These are phyloP conservation scores for Paraphaeosphaeria minitans DNA, from an alignment of 2,329 filamentous ascomycete genomes.

Conservation along the genomic window DNA sequence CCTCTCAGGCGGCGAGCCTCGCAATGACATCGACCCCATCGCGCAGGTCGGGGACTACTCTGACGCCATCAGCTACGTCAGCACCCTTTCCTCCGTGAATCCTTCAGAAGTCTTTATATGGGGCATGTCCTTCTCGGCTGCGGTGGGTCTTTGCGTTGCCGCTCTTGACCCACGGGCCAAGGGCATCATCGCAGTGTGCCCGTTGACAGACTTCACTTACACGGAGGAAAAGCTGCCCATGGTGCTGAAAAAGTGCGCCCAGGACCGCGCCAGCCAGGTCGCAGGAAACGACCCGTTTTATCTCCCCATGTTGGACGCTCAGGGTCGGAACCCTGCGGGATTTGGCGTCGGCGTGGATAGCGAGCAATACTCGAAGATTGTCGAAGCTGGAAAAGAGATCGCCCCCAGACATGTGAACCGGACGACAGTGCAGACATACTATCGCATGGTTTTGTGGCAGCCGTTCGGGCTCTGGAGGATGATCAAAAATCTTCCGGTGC, in stretches of 20 bases:
- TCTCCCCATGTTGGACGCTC: conserved; percentile 6
- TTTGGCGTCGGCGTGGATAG: conserved; percentile 7
- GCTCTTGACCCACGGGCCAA: conserved; percentile 39
- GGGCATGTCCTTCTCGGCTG: conserved; percentile 42
- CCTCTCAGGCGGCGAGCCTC: conserved; percentile 46
- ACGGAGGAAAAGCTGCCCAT: background rate
- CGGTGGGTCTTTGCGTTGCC: conserved; percentile 33
- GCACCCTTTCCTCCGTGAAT: conserved; percentile 25
- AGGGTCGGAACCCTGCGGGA: conserved; percentile 9
- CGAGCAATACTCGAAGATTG: conserved; percentile 5
- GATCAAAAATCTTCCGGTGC: conserved; percentile 5
- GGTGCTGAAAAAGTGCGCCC: background rate
- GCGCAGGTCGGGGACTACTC: conserved; percentile 40
- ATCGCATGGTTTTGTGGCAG: conserved; percentile 10
- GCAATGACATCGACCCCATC: conserved; percentile 46
- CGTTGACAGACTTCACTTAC: background rate
- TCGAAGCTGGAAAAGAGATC: background rate
- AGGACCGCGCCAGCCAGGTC: background rate
- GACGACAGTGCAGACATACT: conserved; percentile 12
- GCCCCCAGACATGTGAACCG: conserved; percentile 4
- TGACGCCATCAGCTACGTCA: conserved; percentile 47
- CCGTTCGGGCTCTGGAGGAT: conserved; percentile 1
- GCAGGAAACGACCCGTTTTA: background rate
- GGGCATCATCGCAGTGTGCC: background rate
- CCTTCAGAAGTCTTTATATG: conserved; percentile 40